A percentile compares a stretch with the other conserved stretches of the same genome.
phyloP scores from a whole-genome alignment of 495 filamentous ascomycete genomes.

The Viridothelium virens region DNA sequence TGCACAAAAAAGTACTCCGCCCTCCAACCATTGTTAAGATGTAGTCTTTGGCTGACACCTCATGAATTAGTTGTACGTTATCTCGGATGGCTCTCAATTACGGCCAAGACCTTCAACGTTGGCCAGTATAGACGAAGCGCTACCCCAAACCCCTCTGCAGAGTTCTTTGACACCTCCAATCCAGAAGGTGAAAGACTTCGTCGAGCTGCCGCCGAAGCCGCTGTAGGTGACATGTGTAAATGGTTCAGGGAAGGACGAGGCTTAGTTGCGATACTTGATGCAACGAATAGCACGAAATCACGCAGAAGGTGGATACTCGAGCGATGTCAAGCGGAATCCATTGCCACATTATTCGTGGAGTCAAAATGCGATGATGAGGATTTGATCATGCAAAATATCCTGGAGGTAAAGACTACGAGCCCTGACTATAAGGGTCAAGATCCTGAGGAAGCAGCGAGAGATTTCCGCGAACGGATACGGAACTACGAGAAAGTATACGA shows the following conservation, averaged over 20 bases:
- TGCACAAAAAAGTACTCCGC: conserved; percentile 75
- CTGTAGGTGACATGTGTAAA: conserved; percentile 79
- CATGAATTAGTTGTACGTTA: conserved; percentile 71
- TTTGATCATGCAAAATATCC: conserved; percentile 92
- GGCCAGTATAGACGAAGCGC: conserved; percentile 83
- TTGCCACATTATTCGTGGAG: conserved; percentile 92
- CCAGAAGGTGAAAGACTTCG: conserved; percentile 82
- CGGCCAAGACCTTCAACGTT: conserved; percentile 91
- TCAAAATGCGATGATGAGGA: conserved; percentile 92
- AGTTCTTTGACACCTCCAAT: conserved; percentile 89
- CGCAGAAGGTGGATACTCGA: conserved; percentile 90
- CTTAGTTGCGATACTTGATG: conserved; percentile 84
- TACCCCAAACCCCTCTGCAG: conserved; percentile 76
- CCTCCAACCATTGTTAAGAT: neutral
- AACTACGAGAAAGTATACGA: conserved; percentile 97
- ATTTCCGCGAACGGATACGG: conserved; percentile 88
- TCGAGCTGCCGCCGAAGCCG: conserved; percentile 77
- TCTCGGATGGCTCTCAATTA: conserved; percentile 89
- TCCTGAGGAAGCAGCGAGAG: conserved; percentile 76
- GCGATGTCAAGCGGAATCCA: conserved; percentile 57
- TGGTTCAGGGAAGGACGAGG: conserved; percentile 73
- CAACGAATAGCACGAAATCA: conserved; percentile 85
- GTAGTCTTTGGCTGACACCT: neutral
- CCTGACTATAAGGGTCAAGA: conserved; percentile 93
- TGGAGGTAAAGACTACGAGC: conserved; percentile 93